These are phyloP conservation scores for Paecilomyces sp. DNA, from an alignment of 2,329 filamentous ascomycete genomes.

Conservation along the genomic window DNA sequence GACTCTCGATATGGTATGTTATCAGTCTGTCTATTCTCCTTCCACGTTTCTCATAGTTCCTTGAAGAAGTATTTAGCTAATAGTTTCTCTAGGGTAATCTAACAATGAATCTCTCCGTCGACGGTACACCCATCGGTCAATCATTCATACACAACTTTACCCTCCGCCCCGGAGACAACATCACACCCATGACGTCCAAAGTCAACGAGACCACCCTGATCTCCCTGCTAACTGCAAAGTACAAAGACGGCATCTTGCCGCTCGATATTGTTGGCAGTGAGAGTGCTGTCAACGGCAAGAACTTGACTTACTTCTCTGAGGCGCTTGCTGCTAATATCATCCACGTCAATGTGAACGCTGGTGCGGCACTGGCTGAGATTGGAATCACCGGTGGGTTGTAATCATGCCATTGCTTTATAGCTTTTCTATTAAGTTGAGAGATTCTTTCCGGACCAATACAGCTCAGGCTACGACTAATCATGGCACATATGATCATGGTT, in stretches of 20 bases:
- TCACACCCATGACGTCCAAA: conserved; percentile 41
- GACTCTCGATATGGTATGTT: conserved; percentile 43
- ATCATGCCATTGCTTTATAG: too few species aligned
- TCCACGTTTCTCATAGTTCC: background rate
- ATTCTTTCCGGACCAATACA: background rate
- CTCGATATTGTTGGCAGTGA: conserved; percentile 45
- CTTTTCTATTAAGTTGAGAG: background rate
- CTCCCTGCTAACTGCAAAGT: conserved; percentile 22
- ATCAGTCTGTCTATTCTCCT: background rate
- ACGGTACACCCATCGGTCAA: conserved; percentile 42
- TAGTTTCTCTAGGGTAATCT: conserved; percentile 42
- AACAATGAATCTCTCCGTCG: conserved; percentile 46
- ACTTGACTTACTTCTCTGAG: conserved; percentile 47
- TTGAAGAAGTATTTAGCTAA: too few species aligned
- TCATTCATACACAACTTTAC: conserved; percentile 44
- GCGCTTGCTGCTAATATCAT: conserved; percentile 44
- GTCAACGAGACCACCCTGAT: conserved; percentile 38
- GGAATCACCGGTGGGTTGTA: conserved; percentile 3
- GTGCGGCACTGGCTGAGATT: conserved; percentile 20
- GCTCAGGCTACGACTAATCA: too few species aligned
- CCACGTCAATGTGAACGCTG: conserved; percentile 39
- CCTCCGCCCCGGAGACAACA: conserved; percentile 49
- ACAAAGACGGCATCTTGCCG: conserved; percentile 43
- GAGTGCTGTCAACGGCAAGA: conserved; percentile 41
- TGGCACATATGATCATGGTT: too few species aligned